phyloP scores from a whole-genome alignment of 2,329 filamentous ascomycete species.

The Passalora sequoiae region DNA sequence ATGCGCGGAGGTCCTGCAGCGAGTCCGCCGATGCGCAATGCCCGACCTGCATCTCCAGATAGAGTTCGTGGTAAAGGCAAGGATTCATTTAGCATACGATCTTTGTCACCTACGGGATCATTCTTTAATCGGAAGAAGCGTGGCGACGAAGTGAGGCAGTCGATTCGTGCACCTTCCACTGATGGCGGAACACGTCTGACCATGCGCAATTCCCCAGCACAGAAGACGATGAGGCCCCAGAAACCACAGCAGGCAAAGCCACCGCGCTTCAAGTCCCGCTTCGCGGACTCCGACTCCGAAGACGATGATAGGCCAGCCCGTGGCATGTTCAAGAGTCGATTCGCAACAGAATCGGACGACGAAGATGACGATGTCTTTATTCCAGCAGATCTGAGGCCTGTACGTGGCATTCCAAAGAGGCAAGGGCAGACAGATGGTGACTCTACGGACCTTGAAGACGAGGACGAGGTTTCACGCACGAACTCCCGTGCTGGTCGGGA shows the following conservation, averaged over 20 bases:
- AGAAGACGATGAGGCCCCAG: conserved; percentile 9
- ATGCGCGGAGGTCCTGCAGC: conserved; percentile 56
- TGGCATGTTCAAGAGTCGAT: conserved; percentile 42
- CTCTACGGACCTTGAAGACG: conserved; percentile 47
- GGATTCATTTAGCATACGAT: conserved; percentile 57
- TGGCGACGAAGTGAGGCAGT: conserved; percentile 24
- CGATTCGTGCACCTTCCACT: conserved; percentile 26
- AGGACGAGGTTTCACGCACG: conserved; percentile 31
- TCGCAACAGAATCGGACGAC: conserved; percentile 45
- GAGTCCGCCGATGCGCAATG: conserved; percentile 34
- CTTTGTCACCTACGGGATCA: conserved; percentile 61
- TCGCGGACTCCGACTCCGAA: conserved; percentile 65
- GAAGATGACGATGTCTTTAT: conserved; percentile 48
- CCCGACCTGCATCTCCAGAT: conserved; percentile 40
- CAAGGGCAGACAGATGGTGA: conserved; percentile 54
- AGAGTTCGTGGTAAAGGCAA: conserved; percentile 22
- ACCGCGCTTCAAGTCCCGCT: conserved; percentile 49
- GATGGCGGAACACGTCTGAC: conserved; percentile 21
- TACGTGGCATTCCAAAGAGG: conserved; percentile 57
- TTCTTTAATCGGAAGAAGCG: conserved; percentile 38
- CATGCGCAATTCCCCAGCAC: conserved; percentile 16
- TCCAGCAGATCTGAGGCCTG: conserved; percentile 43
- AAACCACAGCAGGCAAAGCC: conserved; percentile 6
- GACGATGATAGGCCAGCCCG: conserved; percentile 33
- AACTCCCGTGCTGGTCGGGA: conserved; percentile 44